A percentile compares a stretch with the other conserved stretches of the same genome.
phyloP scores from a whole-genome alignment of 139 green algal genomes.

The Pleodorina starrii region DNA sequence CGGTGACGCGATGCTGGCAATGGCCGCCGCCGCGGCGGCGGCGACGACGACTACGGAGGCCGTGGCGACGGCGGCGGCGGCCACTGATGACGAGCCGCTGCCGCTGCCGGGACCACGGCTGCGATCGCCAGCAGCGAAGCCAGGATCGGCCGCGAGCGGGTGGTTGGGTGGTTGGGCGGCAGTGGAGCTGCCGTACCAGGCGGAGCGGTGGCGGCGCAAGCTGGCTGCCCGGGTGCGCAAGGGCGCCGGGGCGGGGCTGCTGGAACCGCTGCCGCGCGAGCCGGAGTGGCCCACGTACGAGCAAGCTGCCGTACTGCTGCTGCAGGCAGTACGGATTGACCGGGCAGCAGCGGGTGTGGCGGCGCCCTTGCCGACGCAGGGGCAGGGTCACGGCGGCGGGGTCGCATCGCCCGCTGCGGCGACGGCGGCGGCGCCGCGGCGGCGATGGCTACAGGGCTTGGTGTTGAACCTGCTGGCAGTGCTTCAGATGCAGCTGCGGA shows the following conservation, averaged over 20 bases:
- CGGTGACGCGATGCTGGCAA: neutral
- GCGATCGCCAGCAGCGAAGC: neutral
- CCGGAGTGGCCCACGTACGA: slow-evolving; percentile 37
- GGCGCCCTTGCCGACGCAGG: neutral
- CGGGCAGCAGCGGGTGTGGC: too few relatives aligned
- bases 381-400: too few relatives aligned
- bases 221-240: slow-evolving; percentile 26
- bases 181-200: slow-evolving; percentile 27
- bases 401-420: too few relatives aligned
- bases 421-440: too few relatives aligned
- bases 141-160: neutral
- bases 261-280: neutral
- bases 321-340: neutral
- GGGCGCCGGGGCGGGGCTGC: neutral
- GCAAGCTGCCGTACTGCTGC: slow-evolving; percentile 10
- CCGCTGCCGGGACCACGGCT: neutral
- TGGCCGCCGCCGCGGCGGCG: neutral
- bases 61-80: too few relatives aligned
- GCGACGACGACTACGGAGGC: neutral
- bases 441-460: too few relatives aligned
- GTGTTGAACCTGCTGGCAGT: neutral
- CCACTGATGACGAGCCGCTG: too few relatives aligned
- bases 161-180: neutral
- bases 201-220: neutral
- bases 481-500: slow-evolving; percentile 25